Evolutionary conservation across 345 rosid genomes (phyloP), one percentile per base, ranked within the genome.

Genomic region (Psidium friedrichsthalianum): DNA sequence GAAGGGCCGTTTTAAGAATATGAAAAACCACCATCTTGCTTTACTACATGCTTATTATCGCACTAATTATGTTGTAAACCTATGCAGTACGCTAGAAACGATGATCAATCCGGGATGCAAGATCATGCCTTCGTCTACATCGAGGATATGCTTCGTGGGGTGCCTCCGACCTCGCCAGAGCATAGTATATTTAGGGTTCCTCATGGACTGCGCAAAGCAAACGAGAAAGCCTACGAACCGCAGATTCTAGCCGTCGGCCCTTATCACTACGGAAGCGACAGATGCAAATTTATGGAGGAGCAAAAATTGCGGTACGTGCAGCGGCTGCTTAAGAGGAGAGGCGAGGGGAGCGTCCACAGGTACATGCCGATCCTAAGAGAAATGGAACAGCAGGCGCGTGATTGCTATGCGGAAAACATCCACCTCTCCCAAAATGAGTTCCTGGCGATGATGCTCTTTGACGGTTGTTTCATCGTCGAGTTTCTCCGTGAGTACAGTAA

Each of bases 131-230:
- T 5, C 21, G 0, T 56, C n/a, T 4, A 56, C 58, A 56, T 21
- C 12, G 0, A 1, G 58, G 22, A 0, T 21, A 56, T 56, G 58
- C 58, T 56, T 56, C 0, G 12, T 4, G 0, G 12, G 1, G 3
- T 56, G n/a, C 25, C 25, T 56, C 57, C 24, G 24, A 8, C n/a
- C 3, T 56, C 5, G 2, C 5, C n/a, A 1, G 25, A 56, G 58
- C 58, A 1, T 56, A 21, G 57, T 20, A 55, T 56, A 56, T 56
- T 21, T 8, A 56, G 12, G 58, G 58, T 56, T 22, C n/a, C 2
- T 56, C n/a, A 56, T 56, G 11, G 1, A 8, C 2, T 22, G 5
- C n/a, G 5, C 1, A 0, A 22, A 56, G 58, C 22, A 4, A 56
- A 56, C 5, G n/a, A 56, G 58, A 56, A 56, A 56, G n/a, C 58